Evolutionary conservation across 78 protist species (phyloP), one percentile per base, ranked within the genome.

Genomic region (Acrasis kona): DNA sequence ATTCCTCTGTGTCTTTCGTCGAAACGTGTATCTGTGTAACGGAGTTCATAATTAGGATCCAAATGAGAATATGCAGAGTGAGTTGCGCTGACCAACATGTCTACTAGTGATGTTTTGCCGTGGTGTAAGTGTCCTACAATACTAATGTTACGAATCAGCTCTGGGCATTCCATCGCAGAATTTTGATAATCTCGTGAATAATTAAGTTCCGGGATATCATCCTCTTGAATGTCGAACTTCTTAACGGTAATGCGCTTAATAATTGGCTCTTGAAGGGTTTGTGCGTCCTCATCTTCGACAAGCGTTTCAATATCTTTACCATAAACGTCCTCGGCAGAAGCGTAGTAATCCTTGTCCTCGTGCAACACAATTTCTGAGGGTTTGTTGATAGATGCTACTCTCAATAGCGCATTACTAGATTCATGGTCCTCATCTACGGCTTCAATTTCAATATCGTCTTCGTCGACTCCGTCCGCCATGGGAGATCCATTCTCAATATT

Each of bases 251-350:
- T 9, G 9, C 99, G 98, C 36, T 81, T 91, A 4, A 98, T 84
- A 31, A 98, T 97, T n/a, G 99, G 99, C 80, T 85, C 75, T 0
- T 84, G 69, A 38, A 97, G 65, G 7, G 92, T 86, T 75, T 94
- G 97, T 8, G 97, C 86, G 80, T 98, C 99, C 82, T 98, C 99
- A 19, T 96, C 99, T 71, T 95, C 95, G 3, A 97, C 97, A 61
- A 93, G 61, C 27, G 88, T 83, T 76, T 97, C 99, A 19, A 80
- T 96, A 8, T 82, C 97, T 29, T 58, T 65, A 5, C 92, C 88
- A 58, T 67, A 96, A 28, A 93, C 90, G 50, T 94, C 97, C 5
- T 39, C 10, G 27, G 98, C 97, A 10, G 79, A 71, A 10, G 96
- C 97, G 66, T 89, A 97, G 72, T 97, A 95, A 70, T 95, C 70